Conservation (phyloP, 805 yeast genomes). For the Yarrowia osloensis region DNA sequence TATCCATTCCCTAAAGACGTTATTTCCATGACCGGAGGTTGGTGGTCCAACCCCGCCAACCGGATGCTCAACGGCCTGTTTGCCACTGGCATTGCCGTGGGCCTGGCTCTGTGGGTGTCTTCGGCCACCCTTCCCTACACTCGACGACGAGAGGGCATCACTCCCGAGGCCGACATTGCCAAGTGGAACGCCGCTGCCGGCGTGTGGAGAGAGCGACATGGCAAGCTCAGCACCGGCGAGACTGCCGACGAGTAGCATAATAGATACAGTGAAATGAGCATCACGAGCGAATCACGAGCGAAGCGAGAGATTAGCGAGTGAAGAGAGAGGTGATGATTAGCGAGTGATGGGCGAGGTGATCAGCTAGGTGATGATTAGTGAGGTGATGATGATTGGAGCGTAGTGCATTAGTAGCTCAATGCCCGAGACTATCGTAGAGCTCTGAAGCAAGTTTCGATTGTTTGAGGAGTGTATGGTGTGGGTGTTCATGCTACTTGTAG, state of each 20-base stretch:
- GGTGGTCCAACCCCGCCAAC: constrained; percentile 57
- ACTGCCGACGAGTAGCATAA: neutral
- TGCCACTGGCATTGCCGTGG: constrained; percentile 43
- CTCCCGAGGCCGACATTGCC: constrained; percentile 45
- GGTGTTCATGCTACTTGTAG: too few species aligned
- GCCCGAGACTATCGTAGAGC: too few species aligned
- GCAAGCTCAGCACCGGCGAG: constrained; percentile 19
- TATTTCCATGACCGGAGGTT: constrained; percentile 50
- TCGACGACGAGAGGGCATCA: constrained; percentile 39
- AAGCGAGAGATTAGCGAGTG: too few species aligned
- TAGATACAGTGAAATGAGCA: too few species aligned
- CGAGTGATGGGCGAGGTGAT: too few species aligned
- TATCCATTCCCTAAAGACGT: constrained; percentile 30
- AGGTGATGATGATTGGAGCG: too few species aligned
- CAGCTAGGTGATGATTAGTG: too few species aligned
- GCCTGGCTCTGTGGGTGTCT: constrained; percentile 43
- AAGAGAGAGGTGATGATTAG: too few species aligned
- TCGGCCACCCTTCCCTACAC: constrained; percentile 44
- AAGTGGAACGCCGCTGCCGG: constrained; percentile 53
- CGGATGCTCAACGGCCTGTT: constrained; percentile 49
- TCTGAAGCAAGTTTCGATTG: too few species aligned
- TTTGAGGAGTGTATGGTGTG: too few species aligned
- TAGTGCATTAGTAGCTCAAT: too few species aligned
- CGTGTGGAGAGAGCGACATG: constrained; percentile 30
- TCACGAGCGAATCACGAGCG: neutral